Base-by-base conservation (phyloP, 2,329 filamentous ascomycete species). In the Sporothrix pallida region DNA sequence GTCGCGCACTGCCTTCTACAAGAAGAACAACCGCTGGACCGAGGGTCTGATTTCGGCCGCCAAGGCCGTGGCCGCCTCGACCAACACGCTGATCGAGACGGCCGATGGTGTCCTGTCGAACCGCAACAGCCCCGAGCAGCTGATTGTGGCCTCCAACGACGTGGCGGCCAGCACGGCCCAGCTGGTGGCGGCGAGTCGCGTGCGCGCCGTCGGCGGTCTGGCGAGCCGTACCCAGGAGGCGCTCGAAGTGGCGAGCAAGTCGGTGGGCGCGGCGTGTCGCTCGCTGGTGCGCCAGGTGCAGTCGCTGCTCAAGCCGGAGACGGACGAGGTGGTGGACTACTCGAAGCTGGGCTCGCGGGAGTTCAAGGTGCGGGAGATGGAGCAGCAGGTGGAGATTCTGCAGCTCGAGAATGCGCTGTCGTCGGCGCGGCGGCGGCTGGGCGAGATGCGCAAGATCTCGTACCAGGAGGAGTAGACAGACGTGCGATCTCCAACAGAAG, bases 11-110 rank as follows among this genome's bases (percentile, higher is more conserved):
- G 94, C 95, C 31, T 99, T 99, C 83, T 99, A 99, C 90, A 98
- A 98, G 88, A 98, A 98, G 87, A 98, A 99, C 88, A 99, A 98
- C 84, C 90, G 96, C 71, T 99, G 96, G 96, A 99, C 96, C 0
- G 96, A 99, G 80, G 96, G 96, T 67, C 90, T 99, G 75, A 98
- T 99, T 80, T 97, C 94, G 52, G 96, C 96, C 0, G 95, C 96
- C 76, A 99, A 99, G 84, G 96, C 96, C 0, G 96, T 99, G 20
- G 96, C 96, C 2, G 88, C 89, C 1, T 97, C 94, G 17, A 99
- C 96, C 12, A 98, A 98, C 84, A 96, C 92, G 58, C 89, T 99
- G 77, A 99, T 99, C 79, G 96, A 99, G 86, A 99, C 96, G 7
- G 96, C 96, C 0, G 96, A 99, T 80, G 96, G 95, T 23, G 96